Conservation (phyloP, 148 eudicot species). For the Vaccinium darrowii region DNA sequence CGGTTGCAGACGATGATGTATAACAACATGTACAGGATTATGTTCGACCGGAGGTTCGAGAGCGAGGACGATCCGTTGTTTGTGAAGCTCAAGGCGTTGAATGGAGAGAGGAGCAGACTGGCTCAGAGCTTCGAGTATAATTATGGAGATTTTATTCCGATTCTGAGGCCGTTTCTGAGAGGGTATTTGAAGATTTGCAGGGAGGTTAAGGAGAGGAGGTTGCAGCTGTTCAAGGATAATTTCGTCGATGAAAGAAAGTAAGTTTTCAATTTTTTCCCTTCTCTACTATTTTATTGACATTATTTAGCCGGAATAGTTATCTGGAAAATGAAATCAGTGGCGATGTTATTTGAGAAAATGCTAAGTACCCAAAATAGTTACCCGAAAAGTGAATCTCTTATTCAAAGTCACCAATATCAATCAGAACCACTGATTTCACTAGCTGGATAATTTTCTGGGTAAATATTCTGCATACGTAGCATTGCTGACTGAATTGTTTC, state of each 20-base stretch:
- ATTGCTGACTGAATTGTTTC: no score
- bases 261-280: conserved; percentile 1
- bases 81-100: conserved; percentile 55
- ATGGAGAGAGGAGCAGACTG: conserved; percentile 71
- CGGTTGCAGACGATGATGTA: conserved; percentile 72
- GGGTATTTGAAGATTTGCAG: conserved; percentile 63
- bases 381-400: no score
- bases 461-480: no score
- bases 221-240: conserved; percentile 69
- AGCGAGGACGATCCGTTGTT: conserved; percentile 62
- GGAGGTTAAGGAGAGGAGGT: conserved; percentile 55
- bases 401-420: no score
- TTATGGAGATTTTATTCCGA: conserved; percentile 76
- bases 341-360: no score
- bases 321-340: no score
- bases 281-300: neutral
- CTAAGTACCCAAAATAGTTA: no score
- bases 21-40: conserved; percentile 69
- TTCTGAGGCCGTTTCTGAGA: conserved; percentile 67
- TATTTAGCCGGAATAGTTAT: no score
- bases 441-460: no score
- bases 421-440: no score
- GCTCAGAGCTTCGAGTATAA: conserved; percentile 84
- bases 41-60: conserved; percentile 70
- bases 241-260: conserved; percentile 78